A percentile compares a stretch with the other conserved stretches of the same genome.
Evolutionary conservation across 345 rosid species (phyloP).

Genomic region (Populus euphratica): DNA sequence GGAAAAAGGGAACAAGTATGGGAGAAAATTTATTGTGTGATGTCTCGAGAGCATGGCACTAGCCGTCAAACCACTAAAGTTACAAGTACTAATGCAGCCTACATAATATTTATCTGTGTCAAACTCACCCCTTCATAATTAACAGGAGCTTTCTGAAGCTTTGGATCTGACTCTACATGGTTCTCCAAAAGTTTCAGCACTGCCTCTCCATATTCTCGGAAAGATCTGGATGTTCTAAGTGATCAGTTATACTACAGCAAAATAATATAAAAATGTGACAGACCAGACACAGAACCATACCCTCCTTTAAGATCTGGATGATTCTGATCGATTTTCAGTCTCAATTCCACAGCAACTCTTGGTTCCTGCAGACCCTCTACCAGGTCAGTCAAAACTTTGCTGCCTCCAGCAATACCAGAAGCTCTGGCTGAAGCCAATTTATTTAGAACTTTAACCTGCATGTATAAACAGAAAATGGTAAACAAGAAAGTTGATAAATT

Average conservation of each 20-base stretch:
- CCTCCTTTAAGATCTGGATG: slow-evolving; percentile 90
- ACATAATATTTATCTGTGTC: neutral
- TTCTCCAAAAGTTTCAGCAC: slow-evolving; percentile 69
- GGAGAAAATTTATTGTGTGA: neutral
- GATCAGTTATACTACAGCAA: slow-evolving; percentile 5
- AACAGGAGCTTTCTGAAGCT: slow-evolving; percentile 76
- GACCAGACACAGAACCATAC: slow-evolving; percentile 39
- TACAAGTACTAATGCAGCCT: neutral
- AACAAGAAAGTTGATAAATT: neutral
- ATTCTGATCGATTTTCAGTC: slow-evolving; percentile 76
- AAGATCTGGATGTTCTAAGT: slow-evolving; percentile 48
- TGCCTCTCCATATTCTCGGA: slow-evolving; percentile 85
- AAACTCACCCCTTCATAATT: slow-evolving; percentile 82
- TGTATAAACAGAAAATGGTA: neutral
- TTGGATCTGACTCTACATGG: slow-evolving; percentile 46
- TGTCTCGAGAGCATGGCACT: neutral
- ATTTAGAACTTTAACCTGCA: slow-evolving; percentile 82
- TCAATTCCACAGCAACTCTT: slow-evolving; percentile 63
- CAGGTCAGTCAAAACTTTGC: slow-evolving; percentile 83
- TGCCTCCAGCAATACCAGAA: slow-evolving; percentile 59
- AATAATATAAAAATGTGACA: neutral
- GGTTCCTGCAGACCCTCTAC: slow-evolving; percentile 79
- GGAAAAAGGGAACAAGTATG: neutral
- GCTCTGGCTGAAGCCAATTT: slow-evolving; percentile 95
- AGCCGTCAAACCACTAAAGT: neutral